phyloP scores from a whole-genome alignment of 257 asterid species.

The Solanum sparsipilum region DNA sequence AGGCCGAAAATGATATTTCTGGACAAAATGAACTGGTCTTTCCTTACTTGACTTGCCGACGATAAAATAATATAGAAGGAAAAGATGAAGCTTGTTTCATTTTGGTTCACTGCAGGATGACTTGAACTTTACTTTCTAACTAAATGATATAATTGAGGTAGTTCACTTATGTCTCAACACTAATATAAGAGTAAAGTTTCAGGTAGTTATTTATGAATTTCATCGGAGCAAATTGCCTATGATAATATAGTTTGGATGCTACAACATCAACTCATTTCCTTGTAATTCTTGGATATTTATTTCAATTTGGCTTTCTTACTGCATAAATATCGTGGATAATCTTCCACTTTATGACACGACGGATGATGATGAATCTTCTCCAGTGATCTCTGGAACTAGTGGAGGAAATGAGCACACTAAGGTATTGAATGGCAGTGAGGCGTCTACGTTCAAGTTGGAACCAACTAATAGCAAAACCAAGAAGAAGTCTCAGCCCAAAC shows the following conservation, averaged over 20 bases:
- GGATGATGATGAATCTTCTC: constrained; percentile 69
- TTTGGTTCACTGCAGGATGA: not conserved
- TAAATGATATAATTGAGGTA: not conserved
- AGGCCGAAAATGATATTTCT: not conserved
- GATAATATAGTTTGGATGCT: no score
- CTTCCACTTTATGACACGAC: constrained; percentile 75
- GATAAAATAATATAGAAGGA: not conserved
- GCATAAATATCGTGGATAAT: no score
- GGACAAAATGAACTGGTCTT: not conserved
- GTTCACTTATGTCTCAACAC: not conserved
- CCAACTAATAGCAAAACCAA: constrained; percentile 27
- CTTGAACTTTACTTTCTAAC: not conserved
- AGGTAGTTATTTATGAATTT: no score
- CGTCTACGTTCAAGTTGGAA: constrained; percentile 19
- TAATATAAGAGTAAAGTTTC: no score
- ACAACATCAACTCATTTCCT: no score
- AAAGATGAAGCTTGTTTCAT: not conserved
- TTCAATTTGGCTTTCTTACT: not conserved
- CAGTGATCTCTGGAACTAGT: constrained; percentile 7
- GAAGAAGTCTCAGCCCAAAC: no score
- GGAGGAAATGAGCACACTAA: no score
- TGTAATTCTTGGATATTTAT: not conserved
- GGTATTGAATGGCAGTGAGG: constrained; percentile 7
- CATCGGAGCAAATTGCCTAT: no score
- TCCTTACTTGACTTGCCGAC: not conserved